These are phyloP conservation scores for Cryphonectria carpinicola DNA, from an alignment of 2,329 filamentous ascomycete species.

Conservation along the genomic window DNA sequence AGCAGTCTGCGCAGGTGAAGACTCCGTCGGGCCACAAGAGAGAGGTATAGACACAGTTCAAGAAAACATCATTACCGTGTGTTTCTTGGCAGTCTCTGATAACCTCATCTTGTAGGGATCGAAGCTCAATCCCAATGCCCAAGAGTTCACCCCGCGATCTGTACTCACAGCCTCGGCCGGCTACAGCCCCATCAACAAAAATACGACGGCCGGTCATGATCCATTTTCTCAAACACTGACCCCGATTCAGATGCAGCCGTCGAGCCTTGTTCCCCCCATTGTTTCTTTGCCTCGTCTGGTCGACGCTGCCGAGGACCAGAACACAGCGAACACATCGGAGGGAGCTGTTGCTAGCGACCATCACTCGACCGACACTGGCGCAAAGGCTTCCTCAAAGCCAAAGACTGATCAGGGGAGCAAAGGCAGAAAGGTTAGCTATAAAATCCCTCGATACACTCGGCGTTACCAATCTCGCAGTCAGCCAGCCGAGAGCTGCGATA, in stretches of 20 bases:
- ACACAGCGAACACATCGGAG: conserved; percentile 10
- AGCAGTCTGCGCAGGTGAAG: conserved; percentile 34
- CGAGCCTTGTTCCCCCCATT: conserved; percentile 8
- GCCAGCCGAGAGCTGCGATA: conserved; percentile 34
- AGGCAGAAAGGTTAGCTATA: conserved; percentile 31
- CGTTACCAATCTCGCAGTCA: conserved; percentile 54
- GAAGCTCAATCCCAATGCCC: conserved; percentile 59
- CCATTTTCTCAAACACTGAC: conserved; percentile 26
- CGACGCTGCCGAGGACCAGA: not conserved
- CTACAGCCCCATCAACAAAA: conserved; percentile 32
- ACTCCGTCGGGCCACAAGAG: conserved; percentile 46
- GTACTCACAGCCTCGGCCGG: conserved; percentile 30
- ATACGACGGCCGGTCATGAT: conserved; percentile 28
- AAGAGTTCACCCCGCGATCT: conserved; percentile 57
- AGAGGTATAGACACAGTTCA: conserved; percentile 53
- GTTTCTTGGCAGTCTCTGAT: conserved; percentile 50
- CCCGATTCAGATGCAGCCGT: conserved; percentile 10
- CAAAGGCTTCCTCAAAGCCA: conserved; percentile 9
- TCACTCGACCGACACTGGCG: conserved; percentile 8
- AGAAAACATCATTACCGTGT: conserved; percentile 42
- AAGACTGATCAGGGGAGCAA: conserved; percentile 30
- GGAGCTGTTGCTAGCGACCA: conserved; percentile 5
- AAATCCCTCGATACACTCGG: conserved; percentile 44
- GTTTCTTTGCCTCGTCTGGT: conserved; percentile 19
- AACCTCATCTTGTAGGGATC: conserved; percentile 48